Evolutionary conservation across 2,329 filamentous ascomycete species (phyloP).

Genomic region (Microdochium paspali): DNA sequence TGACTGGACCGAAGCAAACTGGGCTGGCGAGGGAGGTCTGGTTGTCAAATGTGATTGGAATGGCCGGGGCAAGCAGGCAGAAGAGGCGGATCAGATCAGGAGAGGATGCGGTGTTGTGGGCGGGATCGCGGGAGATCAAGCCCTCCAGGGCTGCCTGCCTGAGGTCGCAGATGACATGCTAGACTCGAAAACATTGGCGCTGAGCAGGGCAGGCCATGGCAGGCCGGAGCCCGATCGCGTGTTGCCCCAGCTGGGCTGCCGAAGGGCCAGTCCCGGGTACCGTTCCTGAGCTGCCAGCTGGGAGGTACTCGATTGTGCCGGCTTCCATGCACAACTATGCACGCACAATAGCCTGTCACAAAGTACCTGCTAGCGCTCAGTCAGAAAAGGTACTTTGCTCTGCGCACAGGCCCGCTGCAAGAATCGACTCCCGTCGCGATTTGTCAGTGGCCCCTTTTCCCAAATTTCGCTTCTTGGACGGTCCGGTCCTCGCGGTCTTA

Average conservation of each 20-base stretch:
- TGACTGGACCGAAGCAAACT: no score
- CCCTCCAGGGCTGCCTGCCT: no score
- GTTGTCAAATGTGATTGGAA: neutral
- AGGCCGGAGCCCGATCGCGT: neutral
- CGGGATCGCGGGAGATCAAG: neutral
- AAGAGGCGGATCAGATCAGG: neutral
- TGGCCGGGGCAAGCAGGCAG: neutral
- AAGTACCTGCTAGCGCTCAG: neutral
- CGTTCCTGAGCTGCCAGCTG: neutral
- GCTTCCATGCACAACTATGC: no score
- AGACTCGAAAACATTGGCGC: neutral
- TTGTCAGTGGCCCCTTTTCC: conserved; percentile 2
- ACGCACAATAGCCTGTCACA: neutral
- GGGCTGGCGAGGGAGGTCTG: neutral
- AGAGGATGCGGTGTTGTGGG: neutral
- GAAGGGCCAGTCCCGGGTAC: neutral
- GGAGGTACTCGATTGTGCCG: neutral
- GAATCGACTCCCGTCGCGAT: neutral
- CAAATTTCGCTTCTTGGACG: conserved; percentile 11
- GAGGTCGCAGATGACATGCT: neutral
- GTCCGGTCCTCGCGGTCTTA: conserved; percentile 4
- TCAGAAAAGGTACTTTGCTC: no score
- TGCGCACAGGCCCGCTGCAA: neutral
- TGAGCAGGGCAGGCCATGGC: neutral
- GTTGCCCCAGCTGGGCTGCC: neutral